phyloP scores from a whole-genome alignment of 768 basidiomycete genomes.

The Naganishia randhawae region DNA sequence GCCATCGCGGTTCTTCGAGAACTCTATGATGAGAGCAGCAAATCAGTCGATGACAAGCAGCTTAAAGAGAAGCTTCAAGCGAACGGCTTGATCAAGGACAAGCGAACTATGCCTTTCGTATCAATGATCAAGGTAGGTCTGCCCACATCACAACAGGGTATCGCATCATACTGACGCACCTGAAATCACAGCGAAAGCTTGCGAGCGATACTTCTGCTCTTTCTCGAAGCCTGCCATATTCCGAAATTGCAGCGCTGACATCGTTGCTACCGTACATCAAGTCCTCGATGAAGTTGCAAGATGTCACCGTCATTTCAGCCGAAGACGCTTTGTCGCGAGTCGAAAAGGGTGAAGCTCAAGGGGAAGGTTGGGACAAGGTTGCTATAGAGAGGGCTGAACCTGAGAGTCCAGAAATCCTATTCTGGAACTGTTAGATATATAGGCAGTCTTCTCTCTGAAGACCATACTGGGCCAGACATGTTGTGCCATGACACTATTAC shows the following conservation, averaged over 20 bases:
- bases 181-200: slow-evolving; percentile 61
- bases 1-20: slow-evolving; percentile 73
- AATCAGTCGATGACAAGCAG: slow-evolving; percentile 76
- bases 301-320: slow-evolving; percentile 60
- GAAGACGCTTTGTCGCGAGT: slow-evolving; percentile 69
- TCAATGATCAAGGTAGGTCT: slow-evolving; percentile 78
- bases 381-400: slow-evolving; percentile 86
- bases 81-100: slow-evolving; percentile 86
- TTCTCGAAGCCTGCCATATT: slow-evolving; percentile 76
- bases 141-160: background rate
- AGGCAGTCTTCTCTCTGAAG: too few species aligned
- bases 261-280: slow-evolving; percentile 76
- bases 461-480: background rate
- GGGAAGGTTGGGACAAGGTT: slow-evolving; percentile 60
- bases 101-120: slow-evolving; percentile 90
- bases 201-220: slow-evolving; percentile 70
- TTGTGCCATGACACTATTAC: background rate
- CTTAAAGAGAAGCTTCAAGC: slow-evolving; percentile 65
- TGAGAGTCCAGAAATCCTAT: slow-evolving; percentile 78
- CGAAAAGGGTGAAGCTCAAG: slow-evolving; percentile 60
- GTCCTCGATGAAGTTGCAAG: slow-evolving; percentile 53
- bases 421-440: slow-evolving; percentile 59
- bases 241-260: slow-evolving; percentile 67
- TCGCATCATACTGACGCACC: background rate
- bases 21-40: slow-evolving; percentile 58